Evolutionary conservation across 805 yeast species (phyloP), one percentile per base, ranked within the genome.

Genomic region (Spathaspora gorwiae): DNA sequence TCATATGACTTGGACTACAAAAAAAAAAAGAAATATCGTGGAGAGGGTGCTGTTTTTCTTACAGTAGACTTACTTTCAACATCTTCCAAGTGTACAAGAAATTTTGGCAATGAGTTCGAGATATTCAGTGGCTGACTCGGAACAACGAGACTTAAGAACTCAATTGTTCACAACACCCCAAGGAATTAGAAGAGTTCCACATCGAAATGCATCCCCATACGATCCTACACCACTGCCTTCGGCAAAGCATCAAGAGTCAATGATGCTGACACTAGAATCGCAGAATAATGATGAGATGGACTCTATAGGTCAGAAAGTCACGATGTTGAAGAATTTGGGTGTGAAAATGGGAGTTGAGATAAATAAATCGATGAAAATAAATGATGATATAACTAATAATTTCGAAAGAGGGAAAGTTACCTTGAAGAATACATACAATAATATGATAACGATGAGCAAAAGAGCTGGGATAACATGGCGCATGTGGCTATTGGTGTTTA

Each of bases 361-460:
- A 55, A 70, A 72, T 55, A 66, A 65, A 51, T 62, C 69, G 10
- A 62, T 69, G 44, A 51, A 65, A 45, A 50, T 72, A 43, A 71
- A 70, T 49, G 75, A 70, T 46, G 72, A 68, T 11, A 66, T 72
- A 44, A 62, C 71, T 34, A 64, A 70, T 48, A 51, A 53, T 12
- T 66, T 72, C 50, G 76, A 69, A 54, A 55, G 57, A 44, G 75
- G 75, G 10, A 62, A 59, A 45, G 55, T 69, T 35, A 60, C 72
- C 10, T 64, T 72, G 52, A 70, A 69, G 46, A 65, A 66, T 50
- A 72, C 77, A 1, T 72, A 61, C 51, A 70, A 66, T 53, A 56
- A 60, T 45, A 72, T 72, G 77, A 62, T 72, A 40, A 55, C 65
- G 27, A 70, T 72, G 77, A 70, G 75, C 57, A 64, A 69, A 56